These are phyloP conservation scores for Trichoderma semiorbis DNA, from an alignment of 2,329 filamentous ascomycete species.

Conservation along the genomic window DNA sequence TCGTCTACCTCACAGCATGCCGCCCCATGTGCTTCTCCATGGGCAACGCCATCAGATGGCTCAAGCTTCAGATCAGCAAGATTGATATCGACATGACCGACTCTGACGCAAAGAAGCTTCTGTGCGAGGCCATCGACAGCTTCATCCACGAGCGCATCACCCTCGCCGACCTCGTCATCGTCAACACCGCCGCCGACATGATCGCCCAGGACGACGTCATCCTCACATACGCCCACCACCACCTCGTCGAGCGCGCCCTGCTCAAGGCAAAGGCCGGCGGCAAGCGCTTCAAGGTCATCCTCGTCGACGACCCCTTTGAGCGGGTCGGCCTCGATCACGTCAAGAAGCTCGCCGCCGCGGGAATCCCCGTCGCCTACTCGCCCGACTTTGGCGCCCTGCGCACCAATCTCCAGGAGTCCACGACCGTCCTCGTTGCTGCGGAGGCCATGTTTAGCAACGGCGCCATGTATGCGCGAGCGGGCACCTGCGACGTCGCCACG, in stretches of 20 bases:
- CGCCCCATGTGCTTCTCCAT: constrained; percentile 95
- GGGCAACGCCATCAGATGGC: constrained; percentile 92
- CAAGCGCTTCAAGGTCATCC: constrained; percentile 75
- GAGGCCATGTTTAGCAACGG: constrained; percentile 97
- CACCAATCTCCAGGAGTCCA: constrained; percentile 63
- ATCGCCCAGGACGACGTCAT: constrained; percentile 79
- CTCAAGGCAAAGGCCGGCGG: constrained; percentile 67
- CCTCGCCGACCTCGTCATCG: constrained; percentile 82
- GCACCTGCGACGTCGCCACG: constrained; percentile 83
- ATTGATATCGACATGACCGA: constrained; percentile 85
- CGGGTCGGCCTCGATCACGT: constrained; percentile 58
- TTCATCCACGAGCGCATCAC: constrained; percentile 90
- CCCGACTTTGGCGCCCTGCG: constrained; percentile 72
- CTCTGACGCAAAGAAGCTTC: constrained; percentile 71
- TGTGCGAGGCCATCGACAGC: constrained; percentile 78
- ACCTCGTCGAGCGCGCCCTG: constrained; percentile 79
- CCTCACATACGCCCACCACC: constrained; percentile 81
- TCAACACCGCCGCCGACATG: constrained; percentile 68
- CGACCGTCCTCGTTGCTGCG: constrained; percentile 80
- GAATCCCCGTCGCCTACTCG: constrained; percentile 75
- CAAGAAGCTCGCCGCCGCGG: constrained; percentile 61
- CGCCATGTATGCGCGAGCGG: constrained; percentile 79
- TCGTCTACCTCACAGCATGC: constrained; percentile 89
- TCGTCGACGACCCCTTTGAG: constrained; percentile 69
- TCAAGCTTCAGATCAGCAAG: constrained; percentile 89